Conservation (phyloP, 805 yeast species). For the Pichia insulana region DNA sequence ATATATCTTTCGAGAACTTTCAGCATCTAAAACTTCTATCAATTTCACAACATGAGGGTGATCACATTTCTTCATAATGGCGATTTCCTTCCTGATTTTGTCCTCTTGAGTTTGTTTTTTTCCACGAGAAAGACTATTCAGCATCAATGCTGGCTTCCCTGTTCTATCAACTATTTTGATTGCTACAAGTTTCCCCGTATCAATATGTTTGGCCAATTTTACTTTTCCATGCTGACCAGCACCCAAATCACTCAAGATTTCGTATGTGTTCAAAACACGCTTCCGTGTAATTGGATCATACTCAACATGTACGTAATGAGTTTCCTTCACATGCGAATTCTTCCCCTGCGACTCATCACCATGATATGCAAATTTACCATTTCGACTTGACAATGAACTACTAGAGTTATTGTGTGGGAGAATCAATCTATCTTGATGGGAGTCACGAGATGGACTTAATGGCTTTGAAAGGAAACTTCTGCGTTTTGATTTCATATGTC, state of each 20-base stretch:
- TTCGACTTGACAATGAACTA: conserved; percentile 2
- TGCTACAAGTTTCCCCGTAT: conserved; percentile 66
- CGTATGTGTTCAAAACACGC: conserved; percentile 81
- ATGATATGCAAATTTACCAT: conserved; percentile 5
- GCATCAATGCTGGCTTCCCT: conserved; percentile 36
- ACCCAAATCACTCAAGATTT: conserved; percentile 79
- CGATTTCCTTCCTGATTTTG: conserved; percentile 77
- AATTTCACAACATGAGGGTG: conserved; percentile 91
- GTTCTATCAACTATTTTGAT: conserved; percentile 84
- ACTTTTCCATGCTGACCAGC: conserved; percentile 99
- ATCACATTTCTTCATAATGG: conserved; percentile 83
- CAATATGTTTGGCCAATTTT: conserved; percentile 72
- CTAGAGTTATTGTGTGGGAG: conserved; percentile 4
- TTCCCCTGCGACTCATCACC: neutral
- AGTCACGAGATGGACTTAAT: conserved; percentile 7
- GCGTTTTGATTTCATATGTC: conserved; percentile 6
- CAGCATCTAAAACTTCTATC: conserved; percentile 82
- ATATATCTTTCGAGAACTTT: conserved; percentile 74
- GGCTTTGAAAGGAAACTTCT: conserved; percentile 7
- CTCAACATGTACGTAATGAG: conserved; percentile 68
- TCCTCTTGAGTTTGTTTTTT: conserved; percentile 44
- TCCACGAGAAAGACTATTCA: conserved; percentile 33
- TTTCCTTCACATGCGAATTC: conserved; percentile 57
- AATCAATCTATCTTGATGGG: too few species aligned
- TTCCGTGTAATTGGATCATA: conserved; percentile 82